A percentile compares a stretch with the other conserved stretches of the same genome.
Evolutionary conservation across 352 stramenopile genomes (phyloP).

Genomic region (Globisporangium ultimum): DNA sequence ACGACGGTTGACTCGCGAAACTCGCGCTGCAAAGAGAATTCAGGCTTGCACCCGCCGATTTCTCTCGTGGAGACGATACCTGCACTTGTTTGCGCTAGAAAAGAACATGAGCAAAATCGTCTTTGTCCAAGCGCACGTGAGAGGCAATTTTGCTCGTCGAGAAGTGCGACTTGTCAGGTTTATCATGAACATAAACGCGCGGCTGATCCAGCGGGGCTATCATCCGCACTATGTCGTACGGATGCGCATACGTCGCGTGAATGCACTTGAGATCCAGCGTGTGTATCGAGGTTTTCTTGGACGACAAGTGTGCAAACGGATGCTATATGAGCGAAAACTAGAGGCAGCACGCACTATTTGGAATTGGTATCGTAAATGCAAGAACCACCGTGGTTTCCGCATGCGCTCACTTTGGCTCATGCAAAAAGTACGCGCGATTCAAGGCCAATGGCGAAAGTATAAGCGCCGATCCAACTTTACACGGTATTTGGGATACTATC

Average conservation of each 20-base stretch:
- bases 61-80: constrained; percentile 42
- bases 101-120: constrained; percentile 33
- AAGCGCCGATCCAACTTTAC: constrained; percentile 26
- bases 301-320: constrained; percentile 14
- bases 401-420: constrained; percentile 41
- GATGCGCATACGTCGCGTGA: constrained; percentile 23
- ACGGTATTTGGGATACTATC: constrained; percentile 38
- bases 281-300: constrained; percentile 40
- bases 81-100: constrained; percentile 38
- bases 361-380: constrained; percentile 50
- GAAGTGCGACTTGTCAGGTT: constrained; percentile 27
- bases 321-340: constrained; percentile 21
- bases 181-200: constrained; percentile 20
- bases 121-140: constrained; percentile 39
- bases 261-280: constrained; percentile 46
- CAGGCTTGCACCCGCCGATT: constrained; percentile 43
- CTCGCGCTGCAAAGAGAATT: constrained; percentile 45
- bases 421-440: constrained; percentile 45
- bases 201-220: constrained; percentile 44
- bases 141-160: constrained; percentile 34
- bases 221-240: constrained; percentile 24
- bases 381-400: constrained; percentile 28
- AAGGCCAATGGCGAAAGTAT: constrained; percentile 58
- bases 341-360: constrained; percentile 24
- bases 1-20: constrained; percentile 34